Evolutionary conservation across 179 eudicot species (phyloP), one percentile per base, ranked within the genome.

Genomic region (Beta lomatogona): DNA sequence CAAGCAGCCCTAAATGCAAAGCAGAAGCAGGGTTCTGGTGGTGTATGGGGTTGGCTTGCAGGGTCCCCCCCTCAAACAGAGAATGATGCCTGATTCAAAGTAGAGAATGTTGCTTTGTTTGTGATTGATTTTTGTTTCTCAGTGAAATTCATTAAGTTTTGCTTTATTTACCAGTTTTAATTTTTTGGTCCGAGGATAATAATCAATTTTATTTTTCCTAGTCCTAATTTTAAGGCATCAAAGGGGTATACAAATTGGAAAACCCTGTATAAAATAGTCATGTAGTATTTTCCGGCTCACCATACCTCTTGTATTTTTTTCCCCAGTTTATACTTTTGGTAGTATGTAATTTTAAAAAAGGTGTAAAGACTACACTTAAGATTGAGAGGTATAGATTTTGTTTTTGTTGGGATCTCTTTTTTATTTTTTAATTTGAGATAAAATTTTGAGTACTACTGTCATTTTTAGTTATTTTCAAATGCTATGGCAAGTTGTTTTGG

Each of bases 11-110:
- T 91, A 4, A 86, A 59, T 70, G 94, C 94, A 45, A 97, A 89
- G 80, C 92, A 91, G 78, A 89, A 86, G 84, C 97, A 92, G 84
- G 60, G 92, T 75, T 97, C 98, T 25, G 95, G 98, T 11, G 97
- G 98, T 9, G 89, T 94, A 18, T 97, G 98, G 98, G 95, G 99
- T 28, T 94, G 98, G 98, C 94, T 97, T 73, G 99, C 98, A 10
- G 95, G 94, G 53, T 55, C 88, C 54, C 96, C 98, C 53, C 79
- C 92, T 46, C 86, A 83, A 55, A 84, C 80, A 22, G 79, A 85
- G 16, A 90, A 90, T 54, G 92, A 89, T 31, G 90, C 84, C 50
- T 78, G 80, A 86, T 46, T 79, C 46, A 11, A 41, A 64, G 25
- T 78, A 61, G 48, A 48, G 72, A 28, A 44, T 82, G 41, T 67